Conservation (phyloP, 768 basidiomycete genomes). For the Termitomyces titanicus region DNA sequence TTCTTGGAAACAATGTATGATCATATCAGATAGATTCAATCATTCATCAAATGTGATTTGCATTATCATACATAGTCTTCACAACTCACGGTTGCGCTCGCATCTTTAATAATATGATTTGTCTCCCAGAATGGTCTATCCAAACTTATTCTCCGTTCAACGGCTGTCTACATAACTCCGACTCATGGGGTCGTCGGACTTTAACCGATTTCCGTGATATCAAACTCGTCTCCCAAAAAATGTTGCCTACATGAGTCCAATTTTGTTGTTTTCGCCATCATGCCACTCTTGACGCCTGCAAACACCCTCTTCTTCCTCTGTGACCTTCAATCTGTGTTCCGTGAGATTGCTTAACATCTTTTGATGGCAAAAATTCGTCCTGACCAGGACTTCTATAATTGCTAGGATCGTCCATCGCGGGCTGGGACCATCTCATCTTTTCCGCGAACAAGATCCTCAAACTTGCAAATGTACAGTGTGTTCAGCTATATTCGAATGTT, state of each 20-base stretch:
- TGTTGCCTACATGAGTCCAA: too few relatives aligned
- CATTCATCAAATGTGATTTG: too few relatives aligned
- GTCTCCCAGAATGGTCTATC: neutral
- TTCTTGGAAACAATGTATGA: slow-evolving; percentile 5
- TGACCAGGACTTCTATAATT: neutral
- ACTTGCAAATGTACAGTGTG: slow-evolving; percentile 17
- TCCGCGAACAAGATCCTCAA: slow-evolving; percentile 17
- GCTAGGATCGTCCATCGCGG: slow-evolving; percentile 11
- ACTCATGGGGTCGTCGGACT: neutral
- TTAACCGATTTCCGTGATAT: neutral
- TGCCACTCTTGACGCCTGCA: slow-evolving; percentile 15
- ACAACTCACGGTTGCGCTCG: too few relatives aligned
- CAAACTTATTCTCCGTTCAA: neutral
- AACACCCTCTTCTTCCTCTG: slow-evolving; percentile 17
- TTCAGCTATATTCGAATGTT: neutral
- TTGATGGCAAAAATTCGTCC: neutral
- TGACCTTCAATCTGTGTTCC: slow-evolving; percentile 18
- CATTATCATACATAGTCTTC: too few relatives aligned
- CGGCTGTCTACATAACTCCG: neutral
- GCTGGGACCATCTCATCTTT: slow-evolving; percentile 19
- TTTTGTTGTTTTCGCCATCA: too few relatives aligned
- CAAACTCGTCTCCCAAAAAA: neutral
- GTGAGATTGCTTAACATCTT: slow-evolving; percentile 3
- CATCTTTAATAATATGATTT: neutral
- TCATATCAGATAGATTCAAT: neutral